Conservation (phyloP, 352 stramenopile species). For the Phytophthora tubulina region DNA sequence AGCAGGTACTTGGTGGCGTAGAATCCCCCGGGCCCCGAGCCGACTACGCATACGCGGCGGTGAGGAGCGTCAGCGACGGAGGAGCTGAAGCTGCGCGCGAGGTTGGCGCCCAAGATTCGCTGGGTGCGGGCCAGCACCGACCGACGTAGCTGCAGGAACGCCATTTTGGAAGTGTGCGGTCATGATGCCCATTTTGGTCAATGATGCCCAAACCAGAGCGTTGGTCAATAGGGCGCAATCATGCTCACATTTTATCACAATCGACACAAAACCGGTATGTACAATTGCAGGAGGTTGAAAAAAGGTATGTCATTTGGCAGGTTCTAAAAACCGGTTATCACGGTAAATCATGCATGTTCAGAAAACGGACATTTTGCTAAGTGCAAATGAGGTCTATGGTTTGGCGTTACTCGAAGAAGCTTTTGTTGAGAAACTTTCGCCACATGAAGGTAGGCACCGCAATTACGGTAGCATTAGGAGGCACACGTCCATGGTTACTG, state of each 20-base stretch:
- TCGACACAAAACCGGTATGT: too few species aligned
- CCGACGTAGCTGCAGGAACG: conserved; percentile 15
- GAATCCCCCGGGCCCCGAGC: conserved; percentile 91
- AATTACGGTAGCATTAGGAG: neutral
- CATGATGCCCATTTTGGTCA: neutral
- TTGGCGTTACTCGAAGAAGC: conserved; percentile 17
- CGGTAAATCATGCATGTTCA: conserved; percentile 49
- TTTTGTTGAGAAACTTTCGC: conserved; percentile 15
- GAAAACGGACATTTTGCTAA: conserved; percentile 23
- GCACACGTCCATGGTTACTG: conserved; percentile 13
- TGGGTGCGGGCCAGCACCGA: neutral
- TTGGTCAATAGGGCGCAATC: conserved; percentile 4
- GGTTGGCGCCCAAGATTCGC: neutral
- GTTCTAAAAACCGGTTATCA: conserved; percentile 1
- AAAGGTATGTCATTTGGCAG: neutral
- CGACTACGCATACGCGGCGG: conserved; percentile 91
- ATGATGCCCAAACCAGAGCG: neutral
- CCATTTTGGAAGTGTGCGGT: conserved; percentile 1
- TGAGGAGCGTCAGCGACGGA: conserved; percentile 23
- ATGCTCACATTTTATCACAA: neutral
- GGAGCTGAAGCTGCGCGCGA: conserved; percentile 26
- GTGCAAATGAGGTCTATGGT: conserved; percentile 2
- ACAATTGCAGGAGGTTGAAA: too few species aligned
- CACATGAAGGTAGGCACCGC: conserved; percentile 16
- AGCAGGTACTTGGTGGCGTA: conserved; percentile 96